Base-by-base conservation (phyloP, 164 flowering plant genomes). In the Hamamelis virginiana region DNA sequence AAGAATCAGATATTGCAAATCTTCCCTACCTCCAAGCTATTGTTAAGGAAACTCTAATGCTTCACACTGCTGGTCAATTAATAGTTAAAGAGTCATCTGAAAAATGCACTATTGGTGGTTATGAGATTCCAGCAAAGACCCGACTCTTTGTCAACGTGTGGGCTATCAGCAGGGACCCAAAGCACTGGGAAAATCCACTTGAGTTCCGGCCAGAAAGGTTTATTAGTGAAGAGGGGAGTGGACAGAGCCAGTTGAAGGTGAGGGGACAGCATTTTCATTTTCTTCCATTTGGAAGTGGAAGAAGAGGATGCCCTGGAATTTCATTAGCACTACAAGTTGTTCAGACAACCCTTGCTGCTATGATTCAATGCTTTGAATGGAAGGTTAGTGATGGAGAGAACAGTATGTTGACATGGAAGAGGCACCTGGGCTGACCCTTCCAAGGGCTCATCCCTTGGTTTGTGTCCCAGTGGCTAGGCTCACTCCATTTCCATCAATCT, bases 351-450 rank as follows among this genome's bases (percentile, higher is more conserved):
- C 68, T 87, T 51, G 91, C 72, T 0, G 65, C 77, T 0, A 16
- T 85, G 80, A 59, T 84, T 50, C 89, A 87, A 65, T 83, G 86
- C 75, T 85, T 87, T 66, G 81, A 85, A 0, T 87, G 82, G 85
- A 79, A 75, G 62, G 64, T 59, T 28, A 55, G 60, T n/a, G 68
- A 58, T 11, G 74, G 66, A 15, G 65, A 41, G 8, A 52, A 45
- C 18, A 62, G 61, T 9, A 44, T 0, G 75, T 84, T 8, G 69
- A 78, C 72, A 86, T 84, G 88, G 81, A 80, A 38, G 88, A 80
- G 28, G 80, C 76, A 5, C 62, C 73, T 16, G 86, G 88, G 3
- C 14, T 84, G 0, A 76, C 83, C 1, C 73, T 78, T 25, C 81
- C 75, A 0, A 82, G 72, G 72, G 83, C 83, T 48, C 25, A 76